Conservation (phyloP, 2,329 filamentous ascomycete species). For the Epichloe gansuensis region DNA sequence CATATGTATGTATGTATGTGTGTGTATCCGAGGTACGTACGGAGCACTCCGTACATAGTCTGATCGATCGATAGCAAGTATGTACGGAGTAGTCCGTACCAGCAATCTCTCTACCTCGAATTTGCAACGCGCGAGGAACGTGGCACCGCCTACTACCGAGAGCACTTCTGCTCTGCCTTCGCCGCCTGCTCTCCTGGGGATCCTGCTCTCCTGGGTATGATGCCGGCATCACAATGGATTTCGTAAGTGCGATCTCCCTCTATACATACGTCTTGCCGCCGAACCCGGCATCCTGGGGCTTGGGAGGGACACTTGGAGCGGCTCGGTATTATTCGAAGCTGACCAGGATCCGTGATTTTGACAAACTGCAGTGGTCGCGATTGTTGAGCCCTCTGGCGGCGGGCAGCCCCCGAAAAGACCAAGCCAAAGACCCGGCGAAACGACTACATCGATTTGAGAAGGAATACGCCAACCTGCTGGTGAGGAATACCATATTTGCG, state of each 20-base stretch:
- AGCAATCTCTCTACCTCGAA: neutral
- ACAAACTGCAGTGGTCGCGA: constrained; percentile 46
- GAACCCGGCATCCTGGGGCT: neutral
- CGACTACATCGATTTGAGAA: constrained; percentile 54
- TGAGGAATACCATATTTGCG: constrained; percentile 20
- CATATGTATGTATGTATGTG: no score
- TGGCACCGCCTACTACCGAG: neutral
- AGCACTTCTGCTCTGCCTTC: neutral
- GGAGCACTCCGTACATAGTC: neutral
- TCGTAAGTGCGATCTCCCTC: constrained; percentile 31
- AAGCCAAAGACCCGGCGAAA: constrained; percentile 48
- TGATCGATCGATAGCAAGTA: neutral
- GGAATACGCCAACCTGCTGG: constrained; percentile 50
- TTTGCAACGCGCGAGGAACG: neutral
- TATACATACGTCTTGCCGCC: no score
- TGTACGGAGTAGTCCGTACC: no score
- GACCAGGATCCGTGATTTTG: neutral
- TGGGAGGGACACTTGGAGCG: neutral
- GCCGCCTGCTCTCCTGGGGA: constrained; percentile 20
- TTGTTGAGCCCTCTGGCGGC: constrained; percentile 50
- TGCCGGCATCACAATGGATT: constrained; percentile 39
- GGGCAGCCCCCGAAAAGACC: constrained; percentile 42
- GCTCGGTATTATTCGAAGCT: neutral
- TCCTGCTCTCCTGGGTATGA: constrained; percentile 26
- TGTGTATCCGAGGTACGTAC: neutral